phyloP scores from a whole-genome alignment of 2,329 filamentous ascomycete genomes.

The Trichoderma sp. region DNA sequence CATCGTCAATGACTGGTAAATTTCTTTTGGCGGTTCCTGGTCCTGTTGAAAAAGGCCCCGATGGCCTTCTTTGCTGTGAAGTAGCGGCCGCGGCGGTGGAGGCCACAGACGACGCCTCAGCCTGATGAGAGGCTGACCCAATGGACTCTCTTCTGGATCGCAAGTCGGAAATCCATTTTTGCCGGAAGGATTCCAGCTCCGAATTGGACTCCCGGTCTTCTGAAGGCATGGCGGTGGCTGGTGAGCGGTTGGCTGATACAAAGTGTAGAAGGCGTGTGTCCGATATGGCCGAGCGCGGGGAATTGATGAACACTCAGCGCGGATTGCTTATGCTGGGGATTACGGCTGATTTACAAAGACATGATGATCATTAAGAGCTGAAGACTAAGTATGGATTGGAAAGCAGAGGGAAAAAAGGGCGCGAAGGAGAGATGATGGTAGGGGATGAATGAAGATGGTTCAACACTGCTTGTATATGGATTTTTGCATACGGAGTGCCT shows the following conservation, averaged over 20 bases:
- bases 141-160: constrained; percentile 39
- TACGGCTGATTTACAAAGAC: constrained; percentile 3
- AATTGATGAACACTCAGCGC: background rate
- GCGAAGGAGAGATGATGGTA: background rate
- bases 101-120: constrained; percentile 2
- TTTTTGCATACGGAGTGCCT: background rate
- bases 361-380: background rate
- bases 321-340: background rate
- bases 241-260: constrained; percentile 1
- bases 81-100: constrained; percentile 4
- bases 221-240: constrained; percentile 30
- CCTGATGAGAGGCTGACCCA: constrained; percentile 6
- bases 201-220: constrained; percentile 47
- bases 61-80: constrained; percentile 3
- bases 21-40: background rate
- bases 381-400: background rate
- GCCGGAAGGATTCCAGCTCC: constrained; percentile 83
- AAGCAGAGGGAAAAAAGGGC: background rate
- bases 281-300: constrained; percentile 28
- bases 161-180: constrained; percentile 87
- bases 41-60: constrained; percentile 12
- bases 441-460: background rate
- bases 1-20: constrained; percentile 19
- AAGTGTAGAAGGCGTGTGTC: constrained; percentile 1
- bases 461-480: background rate